Evolutionary conservation across 2,329 filamentous ascomycete species (phyloP).

Genomic region (Pseudocercospora fijiensis): DNA sequence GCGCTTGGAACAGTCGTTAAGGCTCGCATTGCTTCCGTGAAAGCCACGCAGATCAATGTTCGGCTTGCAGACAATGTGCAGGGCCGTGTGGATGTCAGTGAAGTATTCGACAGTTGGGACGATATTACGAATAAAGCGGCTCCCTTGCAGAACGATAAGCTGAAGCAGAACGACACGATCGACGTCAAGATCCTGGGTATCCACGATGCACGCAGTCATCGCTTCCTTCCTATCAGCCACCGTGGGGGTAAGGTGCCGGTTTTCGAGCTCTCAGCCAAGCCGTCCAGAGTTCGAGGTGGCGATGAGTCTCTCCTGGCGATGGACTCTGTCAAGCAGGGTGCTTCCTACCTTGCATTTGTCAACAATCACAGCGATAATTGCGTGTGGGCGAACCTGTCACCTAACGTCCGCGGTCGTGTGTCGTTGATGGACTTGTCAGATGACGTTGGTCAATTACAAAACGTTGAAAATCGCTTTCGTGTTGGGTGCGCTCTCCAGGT

Average conservation of each 20-base stretch:
- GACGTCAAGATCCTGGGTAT: constrained; percentile 77
- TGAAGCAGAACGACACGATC: constrained; percentile 69
- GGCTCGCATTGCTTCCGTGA: constrained; percentile 78
- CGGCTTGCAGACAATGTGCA: constrained; percentile 82
- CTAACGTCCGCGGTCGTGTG: constrained; percentile 81
- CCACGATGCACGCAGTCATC: constrained; percentile 85
- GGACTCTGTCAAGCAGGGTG: constrained; percentile 69
- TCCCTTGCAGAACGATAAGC: constrained; percentile 65
- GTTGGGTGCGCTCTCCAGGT: constrained; percentile 85
- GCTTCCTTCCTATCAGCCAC: constrained; percentile 88
- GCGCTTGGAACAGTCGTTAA: constrained; percentile 70
- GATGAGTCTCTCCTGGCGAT: constrained; percentile 67
- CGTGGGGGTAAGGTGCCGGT: constrained; percentile 74
- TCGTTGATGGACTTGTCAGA: constrained; percentile 81
- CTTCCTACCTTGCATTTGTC: constrained; percentile 76
- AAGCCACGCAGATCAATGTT: constrained; percentile 90
- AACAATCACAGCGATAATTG: constrained; percentile 81
- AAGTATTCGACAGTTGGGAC: constrained; percentile 84
- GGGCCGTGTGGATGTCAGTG: constrained; percentile 89
- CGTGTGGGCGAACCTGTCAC: constrained; percentile 88
- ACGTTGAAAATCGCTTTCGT: constrained; percentile 78
- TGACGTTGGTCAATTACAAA: constrained; percentile 73
- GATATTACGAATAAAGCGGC: constrained; percentile 79
- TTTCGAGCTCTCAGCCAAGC: constrained; percentile 81
- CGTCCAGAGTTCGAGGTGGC: constrained; percentile 35